Evolutionary conservation across 352 stramenopile species (phyloP).

Genomic region (Globisporangium rhizosaccharum): DNA sequence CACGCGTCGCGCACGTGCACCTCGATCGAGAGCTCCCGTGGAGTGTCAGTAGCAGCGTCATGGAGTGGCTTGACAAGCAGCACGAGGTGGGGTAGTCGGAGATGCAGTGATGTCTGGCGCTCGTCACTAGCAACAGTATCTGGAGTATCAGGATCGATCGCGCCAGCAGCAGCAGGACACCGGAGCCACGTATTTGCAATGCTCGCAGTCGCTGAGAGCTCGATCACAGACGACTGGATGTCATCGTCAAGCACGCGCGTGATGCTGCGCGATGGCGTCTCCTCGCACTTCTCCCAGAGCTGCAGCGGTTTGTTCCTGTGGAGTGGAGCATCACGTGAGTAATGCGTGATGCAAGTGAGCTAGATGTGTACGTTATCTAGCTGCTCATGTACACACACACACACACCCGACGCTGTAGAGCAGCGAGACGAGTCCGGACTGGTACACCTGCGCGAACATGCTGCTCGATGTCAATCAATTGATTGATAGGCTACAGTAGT

Average conservation of each 20-base stretch:
- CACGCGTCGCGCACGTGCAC: slow-evolving; percentile 33
- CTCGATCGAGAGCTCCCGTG: slow-evolving; percentile 38
- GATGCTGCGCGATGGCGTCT: slow-evolving; percentile 21
- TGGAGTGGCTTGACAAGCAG: slow-evolving; percentile 40
- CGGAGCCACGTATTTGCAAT: slow-evolving; percentile 43
- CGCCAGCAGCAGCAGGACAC: slow-evolving; percentile 20
- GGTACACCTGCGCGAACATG: slow-evolving; percentile 49
- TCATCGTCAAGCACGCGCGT: slow-evolving; percentile 47
- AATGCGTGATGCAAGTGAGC: background rate
- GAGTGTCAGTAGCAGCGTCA: background rate
- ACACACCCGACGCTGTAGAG: slow-evolving; percentile 61
- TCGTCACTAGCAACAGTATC: background rate
- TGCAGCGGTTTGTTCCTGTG: slow-evolving; percentile 44
- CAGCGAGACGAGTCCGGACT: slow-evolving; percentile 50
- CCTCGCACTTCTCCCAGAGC: slow-evolving; percentile 53
- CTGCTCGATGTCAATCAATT: background rate
- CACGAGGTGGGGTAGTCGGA: slow-evolving; percentile 43
- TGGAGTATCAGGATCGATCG: background rate
- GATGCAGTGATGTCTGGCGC: slow-evolving; percentile 26
- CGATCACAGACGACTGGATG: slow-evolving; percentile 53
- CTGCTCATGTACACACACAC: background rate
- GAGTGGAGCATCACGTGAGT: background rate
- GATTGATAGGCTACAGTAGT: background rate
- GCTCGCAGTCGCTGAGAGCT: slow-evolving; percentile 27
- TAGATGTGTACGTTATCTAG: background rate